A percentile compares a stretch with the other conserved stretches of the same genome.
Evolutionary conservation across 225 moss, liverwort and hornwort genomes (phyloP).

Genomic region (Takakia lepidozioides): DNA sequence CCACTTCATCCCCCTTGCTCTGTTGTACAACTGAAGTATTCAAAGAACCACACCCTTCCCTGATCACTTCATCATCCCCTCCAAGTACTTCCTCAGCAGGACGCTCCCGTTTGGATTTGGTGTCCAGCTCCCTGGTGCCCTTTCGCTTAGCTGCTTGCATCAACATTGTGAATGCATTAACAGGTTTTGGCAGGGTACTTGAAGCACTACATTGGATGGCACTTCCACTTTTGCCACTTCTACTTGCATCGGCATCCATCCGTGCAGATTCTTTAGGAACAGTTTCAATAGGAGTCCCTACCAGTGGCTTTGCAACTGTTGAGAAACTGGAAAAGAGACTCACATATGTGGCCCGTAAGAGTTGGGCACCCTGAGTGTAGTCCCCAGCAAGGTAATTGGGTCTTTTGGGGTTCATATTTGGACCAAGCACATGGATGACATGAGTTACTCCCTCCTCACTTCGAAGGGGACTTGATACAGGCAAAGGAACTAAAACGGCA

Average conservation of each 20-base stretch:
- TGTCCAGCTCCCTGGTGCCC: conserved; percentile 24
- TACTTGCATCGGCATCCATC: conserved; percentile 3
- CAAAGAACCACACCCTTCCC: conserved; percentile 3
- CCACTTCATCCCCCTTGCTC: conserved; percentile 7
- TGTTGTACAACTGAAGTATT: not conserved
- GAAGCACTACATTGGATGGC: not conserved
- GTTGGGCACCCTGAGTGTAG: conserved; percentile 54
- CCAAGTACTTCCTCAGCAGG: conserved; percentile 19
- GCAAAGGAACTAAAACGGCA: conserved; percentile 55
- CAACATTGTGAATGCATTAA: conserved; percentile 66
- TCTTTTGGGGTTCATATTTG: conserved; percentile 89
- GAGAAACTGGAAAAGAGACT: conserved; percentile 66
- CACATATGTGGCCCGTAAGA: conserved; percentile 52
- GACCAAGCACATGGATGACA: conserved; percentile 92
- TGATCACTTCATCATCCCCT: conserved; percentile 6
- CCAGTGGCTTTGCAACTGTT: conserved; percentile 14
- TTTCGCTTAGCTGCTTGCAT: conserved; percentile 85
- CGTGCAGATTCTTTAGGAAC: not conserved
- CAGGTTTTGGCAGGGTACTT: conserved; percentile 13
- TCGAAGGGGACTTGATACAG: conserved; percentile 49
- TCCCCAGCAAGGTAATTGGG: conserved; percentile 70
- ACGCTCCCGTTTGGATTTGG: conserved; percentile 46
- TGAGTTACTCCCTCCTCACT: conserved; percentile 76
- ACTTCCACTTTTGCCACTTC: conserved; percentile 2
- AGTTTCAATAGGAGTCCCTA: conserved; percentile 1